Conservation (phyloP, 1,284 basidiomycete genomes). For the Cutaneotrichosporon cavernicola region DNA sequence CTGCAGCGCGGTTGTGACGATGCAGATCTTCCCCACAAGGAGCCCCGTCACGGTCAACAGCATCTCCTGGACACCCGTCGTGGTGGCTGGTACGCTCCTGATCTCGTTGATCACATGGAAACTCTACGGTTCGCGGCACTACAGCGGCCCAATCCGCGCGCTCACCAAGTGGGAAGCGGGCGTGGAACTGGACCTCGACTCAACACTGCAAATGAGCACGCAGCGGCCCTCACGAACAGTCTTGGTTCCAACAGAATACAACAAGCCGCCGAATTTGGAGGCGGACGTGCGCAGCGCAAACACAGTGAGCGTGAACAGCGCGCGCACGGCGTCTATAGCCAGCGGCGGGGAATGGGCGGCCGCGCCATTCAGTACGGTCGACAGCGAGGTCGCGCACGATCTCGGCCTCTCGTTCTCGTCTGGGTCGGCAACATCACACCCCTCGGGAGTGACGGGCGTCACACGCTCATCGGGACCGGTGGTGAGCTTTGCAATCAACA, state of each 20-base stretch:
- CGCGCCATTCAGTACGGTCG: constrained; percentile 4
- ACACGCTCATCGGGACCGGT: not conserved
- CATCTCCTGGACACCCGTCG: constrained; percentile 48
- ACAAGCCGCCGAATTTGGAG: constrained; percentile 6
- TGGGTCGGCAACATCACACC: not conserved
- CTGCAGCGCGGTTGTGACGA: constrained; percentile 35
- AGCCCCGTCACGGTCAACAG: constrained; percentile 39
- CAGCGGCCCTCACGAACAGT: constrained; percentile 1
- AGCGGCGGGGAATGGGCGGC: constrained; percentile 21
- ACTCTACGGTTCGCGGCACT: constrained; percentile 35
- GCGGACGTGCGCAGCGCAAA: constrained; percentile 11
- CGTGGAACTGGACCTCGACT: constrained; percentile 47
- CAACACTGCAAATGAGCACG: constrained; percentile 24
- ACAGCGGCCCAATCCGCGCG: constrained; percentile 51
- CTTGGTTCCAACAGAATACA: not conserved
- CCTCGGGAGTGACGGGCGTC: not conserved
- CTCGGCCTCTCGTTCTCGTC: constrained; percentile 8
- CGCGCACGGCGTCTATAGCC: constrained; percentile 11
- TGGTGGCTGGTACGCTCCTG: constrained; percentile 40
- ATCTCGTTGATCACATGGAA: constrained; percentile 38
- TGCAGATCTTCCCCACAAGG: constrained; percentile 40
- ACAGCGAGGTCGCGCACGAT: constrained; percentile 6
- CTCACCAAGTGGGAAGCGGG: constrained; percentile 53
- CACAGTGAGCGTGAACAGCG: constrained; percentile 11
- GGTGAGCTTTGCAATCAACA: constrained; percentile 5